Percentiles rank a stretch among this genome's conserved stretches.
Evolutionary conservation across 2,329 filamentous ascomycete species (phyloP).

Genomic region (Neofusicoccum laricinum): DNA sequence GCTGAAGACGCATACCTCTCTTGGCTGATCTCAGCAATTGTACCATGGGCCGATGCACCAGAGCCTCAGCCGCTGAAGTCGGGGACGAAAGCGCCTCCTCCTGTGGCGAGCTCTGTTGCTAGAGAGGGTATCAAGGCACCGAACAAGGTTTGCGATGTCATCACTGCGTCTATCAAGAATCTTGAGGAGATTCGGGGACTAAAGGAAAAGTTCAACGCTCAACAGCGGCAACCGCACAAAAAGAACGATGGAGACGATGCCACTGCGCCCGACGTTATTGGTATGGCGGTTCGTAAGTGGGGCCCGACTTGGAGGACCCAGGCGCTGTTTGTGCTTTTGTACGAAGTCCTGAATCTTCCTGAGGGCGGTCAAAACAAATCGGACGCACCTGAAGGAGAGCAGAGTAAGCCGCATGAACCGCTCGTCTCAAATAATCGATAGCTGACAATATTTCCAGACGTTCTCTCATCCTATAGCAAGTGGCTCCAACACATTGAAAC

Average conservation of each 20-base stretch:
- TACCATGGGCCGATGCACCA: conserved; percentile 65
- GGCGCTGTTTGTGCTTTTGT: conserved; percentile 64
- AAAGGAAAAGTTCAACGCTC: conserved; percentile 53
- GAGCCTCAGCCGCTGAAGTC: conserved; percentile 32
- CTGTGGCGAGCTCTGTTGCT: conserved; percentile 62
- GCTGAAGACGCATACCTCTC: conserved; percentile 66
- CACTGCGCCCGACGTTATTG: conserved; percentile 60
- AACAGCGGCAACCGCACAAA: conserved; percentile 45
- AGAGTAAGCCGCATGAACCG: conserved; percentile 37
- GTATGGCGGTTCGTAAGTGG: conserved; percentile 73
- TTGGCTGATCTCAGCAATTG: conserved; percentile 73
- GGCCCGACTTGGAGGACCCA: conserved; percentile 71
- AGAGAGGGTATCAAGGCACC: conserved; percentile 76
- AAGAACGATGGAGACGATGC: conserved; percentile 42
- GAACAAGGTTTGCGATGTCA: conserved; percentile 69
- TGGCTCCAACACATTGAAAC: conserved; percentile 54
- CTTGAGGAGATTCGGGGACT: conserved; percentile 60
- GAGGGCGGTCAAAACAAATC: conserved; percentile 43
- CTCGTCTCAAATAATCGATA: conserved; percentile 1
- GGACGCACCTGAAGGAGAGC: conserved; percentile 33
- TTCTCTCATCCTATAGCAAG: conserved; percentile 50
- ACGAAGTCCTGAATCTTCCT: conserved; percentile 52
- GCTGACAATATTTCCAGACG: conserved; percentile 30
- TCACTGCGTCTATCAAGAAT: conserved; percentile 64
- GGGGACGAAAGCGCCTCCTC: conserved; percentile 53